Conservation (phyloP, 2,329 filamentous ascomycete genomes). For the Venturia pyrina region DNA sequence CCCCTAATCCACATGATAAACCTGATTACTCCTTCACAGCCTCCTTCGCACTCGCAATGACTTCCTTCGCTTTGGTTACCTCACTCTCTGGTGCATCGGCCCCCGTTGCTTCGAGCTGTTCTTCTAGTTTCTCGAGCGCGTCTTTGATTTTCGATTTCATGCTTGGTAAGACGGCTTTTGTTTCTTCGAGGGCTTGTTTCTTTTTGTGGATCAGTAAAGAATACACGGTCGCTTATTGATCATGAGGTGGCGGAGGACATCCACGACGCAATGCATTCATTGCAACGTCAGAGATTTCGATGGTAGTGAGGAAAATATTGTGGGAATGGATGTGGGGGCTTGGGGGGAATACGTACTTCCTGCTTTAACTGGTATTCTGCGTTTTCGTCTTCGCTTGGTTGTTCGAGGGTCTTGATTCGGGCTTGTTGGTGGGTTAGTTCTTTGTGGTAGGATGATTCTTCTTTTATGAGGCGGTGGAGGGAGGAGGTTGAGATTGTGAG, state of each 20-base stretch:
- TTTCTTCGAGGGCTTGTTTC: constrained; percentile 78
- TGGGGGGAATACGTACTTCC: constrained; percentile 48
- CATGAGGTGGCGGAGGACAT: too few species aligned
- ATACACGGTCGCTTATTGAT: too few species aligned
- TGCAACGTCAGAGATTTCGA: too few species aligned
- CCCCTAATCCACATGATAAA: too few species aligned
- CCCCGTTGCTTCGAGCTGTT: constrained; percentile 49
- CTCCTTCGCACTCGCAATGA: constrained; percentile 30
- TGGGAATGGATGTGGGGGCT: background rate
- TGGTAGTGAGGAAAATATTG: too few species aligned
- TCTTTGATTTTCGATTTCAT: constrained; percentile 61
- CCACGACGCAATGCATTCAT: too few species aligned
- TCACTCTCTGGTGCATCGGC: constrained; percentile 31
- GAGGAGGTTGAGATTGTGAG: constrained; percentile 72
- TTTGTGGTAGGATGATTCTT: constrained; percentile 82
- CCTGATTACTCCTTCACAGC: constrained; percentile 19
- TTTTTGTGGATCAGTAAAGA: constrained; percentile 25
- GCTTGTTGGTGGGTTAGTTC: constrained; percentile 68
- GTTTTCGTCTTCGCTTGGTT: constrained; percentile 57
- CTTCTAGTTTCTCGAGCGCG: constrained; percentile 63
- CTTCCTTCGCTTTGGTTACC: constrained; percentile 35
- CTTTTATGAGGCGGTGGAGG: constrained; percentile 77
- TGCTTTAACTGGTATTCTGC: constrained; percentile 72
- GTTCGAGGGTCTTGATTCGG: constrained; percentile 58
- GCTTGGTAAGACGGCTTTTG: constrained; percentile 67